Base-by-base conservation (phyloP, 768 basidiomycete genomes). In the Phaffia australis region DNA sequence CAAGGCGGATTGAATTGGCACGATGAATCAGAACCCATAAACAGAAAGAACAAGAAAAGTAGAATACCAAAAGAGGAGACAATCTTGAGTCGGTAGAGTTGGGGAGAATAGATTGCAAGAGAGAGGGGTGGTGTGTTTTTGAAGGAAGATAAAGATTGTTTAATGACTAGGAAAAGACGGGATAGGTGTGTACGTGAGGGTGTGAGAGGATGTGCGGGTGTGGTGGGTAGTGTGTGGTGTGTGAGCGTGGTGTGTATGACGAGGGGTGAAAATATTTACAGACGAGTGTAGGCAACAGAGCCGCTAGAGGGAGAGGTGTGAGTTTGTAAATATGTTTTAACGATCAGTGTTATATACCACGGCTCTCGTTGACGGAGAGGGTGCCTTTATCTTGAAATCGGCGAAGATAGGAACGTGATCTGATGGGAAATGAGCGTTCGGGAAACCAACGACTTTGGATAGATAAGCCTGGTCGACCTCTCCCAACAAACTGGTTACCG, bases 401-500 rank as follows among this genome's bases (percentile, higher is more conserved):
- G 67, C 67, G 25, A 59, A 63, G 35, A 69, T n/a, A 21, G 62
- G 60, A 0, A 63, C 46, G 30, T 68, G 60, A 50, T 97, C 93
- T 67, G 91, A 93, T 27, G 94, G 91, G 81, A 92, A 95, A 75
- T 97, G 90, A 1, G 85, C 83, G 76, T 97, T 93, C 32, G 95
- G 95, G 81, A 98, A 98, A 48, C 95, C 95, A 55, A 97, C 94
- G 21, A 84, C 84, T 79, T 89, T 89, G 70, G 87, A 84, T 74
- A 97, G 75, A 79, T 99, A 99, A 29, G 74, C 74, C 72, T 80
- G 81, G 74, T 97, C 92, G 66, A 97, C 85, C 75, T 87, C 89
- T 18, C 88, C 88, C 54, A 98, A 79, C n/a, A 94, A 84, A 25
- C 85, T 85, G 69, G 86, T 91, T 30, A 88, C 84, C 14, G 82